phyloP scores from a whole-genome alignment of 768 basidiomycete species.

The Clitopilus passeckerianus region DNA sequence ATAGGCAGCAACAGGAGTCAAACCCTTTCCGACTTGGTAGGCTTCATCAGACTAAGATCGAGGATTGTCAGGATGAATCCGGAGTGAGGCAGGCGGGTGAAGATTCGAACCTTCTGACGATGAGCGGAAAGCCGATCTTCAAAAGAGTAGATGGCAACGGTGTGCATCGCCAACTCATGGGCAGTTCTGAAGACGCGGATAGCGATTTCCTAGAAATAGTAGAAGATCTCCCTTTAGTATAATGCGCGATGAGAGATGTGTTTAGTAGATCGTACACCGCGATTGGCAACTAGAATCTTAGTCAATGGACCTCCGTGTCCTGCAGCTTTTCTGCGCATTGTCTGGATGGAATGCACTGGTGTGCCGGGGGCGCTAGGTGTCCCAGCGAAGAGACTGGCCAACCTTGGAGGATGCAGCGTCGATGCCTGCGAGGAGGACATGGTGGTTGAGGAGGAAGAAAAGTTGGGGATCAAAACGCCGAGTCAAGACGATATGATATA shows the following conservation, averaged over 20 bases:
- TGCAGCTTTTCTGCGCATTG: conserved; percentile 86
- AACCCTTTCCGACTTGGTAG: conserved; percentile 94
- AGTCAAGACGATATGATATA: not conserved
- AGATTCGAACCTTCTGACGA: conserved; percentile 80
- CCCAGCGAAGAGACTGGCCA: conserved; percentile 65
- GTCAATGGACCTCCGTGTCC: conserved; percentile 89
- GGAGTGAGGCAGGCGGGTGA: not conserved
- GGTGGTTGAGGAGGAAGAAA: conserved; percentile 17
- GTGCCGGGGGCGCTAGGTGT: conserved; percentile 80
- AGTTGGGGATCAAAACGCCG: conserved; percentile 8
- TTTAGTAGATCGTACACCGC: conserved; percentile 57
- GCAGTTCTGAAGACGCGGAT: conserved; percentile 98
- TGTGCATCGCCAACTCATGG: conserved; percentile 98
- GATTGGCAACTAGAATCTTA: conserved; percentile 90
- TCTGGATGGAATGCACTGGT: conserved; percentile 86
- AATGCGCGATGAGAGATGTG: conserved; percentile 2
- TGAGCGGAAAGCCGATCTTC: conserved; percentile 97
- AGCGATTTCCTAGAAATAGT: conserved; percentile 84
- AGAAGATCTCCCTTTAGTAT: not conserved
- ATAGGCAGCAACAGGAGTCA: conserved; percentile 96
- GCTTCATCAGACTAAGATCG: conserved; percentile 86
- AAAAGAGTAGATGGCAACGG: conserved; percentile 96
- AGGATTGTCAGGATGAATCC: conserved; percentile 28
- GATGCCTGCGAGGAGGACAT: conserved; percentile 37
- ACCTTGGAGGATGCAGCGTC: conserved; percentile 64